phyloP scores from a whole-genome alignment of 2,329 filamentous ascomycete genomes.

The Apiospora kogelbergensis region DNA sequence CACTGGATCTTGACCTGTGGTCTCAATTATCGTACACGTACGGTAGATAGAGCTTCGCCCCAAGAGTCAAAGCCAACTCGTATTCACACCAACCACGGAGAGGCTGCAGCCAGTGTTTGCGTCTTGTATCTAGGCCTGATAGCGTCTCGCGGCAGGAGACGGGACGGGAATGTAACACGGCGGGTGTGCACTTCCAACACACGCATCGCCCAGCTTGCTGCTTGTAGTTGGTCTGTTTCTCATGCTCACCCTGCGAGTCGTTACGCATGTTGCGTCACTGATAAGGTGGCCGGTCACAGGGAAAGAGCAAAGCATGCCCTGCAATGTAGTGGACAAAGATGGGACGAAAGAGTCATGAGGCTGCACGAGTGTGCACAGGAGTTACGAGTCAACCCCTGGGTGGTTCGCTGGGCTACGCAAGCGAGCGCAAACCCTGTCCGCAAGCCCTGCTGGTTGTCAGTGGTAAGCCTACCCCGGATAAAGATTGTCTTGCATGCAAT shows the following conservation, averaged over 20 bases:
- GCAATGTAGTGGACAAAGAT: not conserved
- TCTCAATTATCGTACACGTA: too few relatives aligned
- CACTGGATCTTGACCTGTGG: too few relatives aligned
- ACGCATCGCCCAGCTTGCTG: not conserved
- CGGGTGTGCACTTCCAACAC: not conserved
- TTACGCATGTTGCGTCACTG: not conserved
- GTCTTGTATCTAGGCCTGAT: not conserved
- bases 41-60: not conserved
- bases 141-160: not conserved
- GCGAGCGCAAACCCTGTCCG: not conserved
- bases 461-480: not conserved
- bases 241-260: not conserved
- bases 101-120: not conserved
- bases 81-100: not conserved
- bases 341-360: not conserved
- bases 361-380: not conserved
- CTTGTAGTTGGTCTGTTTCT: not conserved
- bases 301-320: not conserved
- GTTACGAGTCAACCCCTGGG: not conserved
- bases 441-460: not conserved
- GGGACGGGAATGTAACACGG: not conserved
- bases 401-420: not conserved
- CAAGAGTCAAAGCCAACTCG: not conserved
- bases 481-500: not conserved
- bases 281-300: not conserved